phyloP scores from a whole-genome alignment of 305 asterid genomes.

The Caryopteris hybrid region DNA sequence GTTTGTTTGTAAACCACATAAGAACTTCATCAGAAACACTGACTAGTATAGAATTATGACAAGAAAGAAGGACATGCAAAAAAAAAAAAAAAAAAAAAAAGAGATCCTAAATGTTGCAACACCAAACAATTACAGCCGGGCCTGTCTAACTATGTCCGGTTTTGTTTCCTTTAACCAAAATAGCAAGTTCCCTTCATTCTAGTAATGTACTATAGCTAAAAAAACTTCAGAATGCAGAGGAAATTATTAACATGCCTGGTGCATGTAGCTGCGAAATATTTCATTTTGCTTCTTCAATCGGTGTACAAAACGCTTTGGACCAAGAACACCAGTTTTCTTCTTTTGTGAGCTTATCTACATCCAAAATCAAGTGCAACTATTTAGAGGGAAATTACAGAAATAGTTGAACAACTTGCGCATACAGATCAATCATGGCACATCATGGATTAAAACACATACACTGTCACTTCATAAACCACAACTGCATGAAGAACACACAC shows the following conservation, averaged over 20 bases:
- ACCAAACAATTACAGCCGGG: slow-evolving; percentile 7
- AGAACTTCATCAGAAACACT: slow-evolving; percentile 3
- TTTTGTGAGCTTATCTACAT: slow-evolving; percentile 84
- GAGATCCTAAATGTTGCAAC: background rate
- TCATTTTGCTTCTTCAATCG: slow-evolving; percentile 85
- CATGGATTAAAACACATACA: background rate
- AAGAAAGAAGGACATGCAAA: background rate
- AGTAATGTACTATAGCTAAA: background rate
- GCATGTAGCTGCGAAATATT: slow-evolving; percentile 90
- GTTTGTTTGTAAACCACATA: background rate
- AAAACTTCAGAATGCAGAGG: background rate
- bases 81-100: background rate
- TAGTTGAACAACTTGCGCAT: background rate
- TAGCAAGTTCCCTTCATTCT: background rate
- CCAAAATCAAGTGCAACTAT: slow-evolving; percentile 17
- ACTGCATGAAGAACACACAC: slow-evolving; percentile 5
- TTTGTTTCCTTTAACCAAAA: background rate
- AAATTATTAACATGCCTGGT: slow-evolving; percentile 57
- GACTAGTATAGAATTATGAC: background rate
- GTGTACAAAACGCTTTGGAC: slow-evolving; percentile 92
- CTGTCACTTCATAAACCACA: slow-evolving; percentile 10
- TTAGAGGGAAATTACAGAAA: slow-evolving; percentile 5
- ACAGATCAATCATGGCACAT: background rate
- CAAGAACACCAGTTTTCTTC: slow-evolving; percentile 89
- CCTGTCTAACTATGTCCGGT: background rate